Percentiles rank a stretch among this genome's conserved stretches.
phyloP scores from a whole-genome alignment of 2,329 filamentous ascomycete species.

The Pyricularia sp. region DNA sequence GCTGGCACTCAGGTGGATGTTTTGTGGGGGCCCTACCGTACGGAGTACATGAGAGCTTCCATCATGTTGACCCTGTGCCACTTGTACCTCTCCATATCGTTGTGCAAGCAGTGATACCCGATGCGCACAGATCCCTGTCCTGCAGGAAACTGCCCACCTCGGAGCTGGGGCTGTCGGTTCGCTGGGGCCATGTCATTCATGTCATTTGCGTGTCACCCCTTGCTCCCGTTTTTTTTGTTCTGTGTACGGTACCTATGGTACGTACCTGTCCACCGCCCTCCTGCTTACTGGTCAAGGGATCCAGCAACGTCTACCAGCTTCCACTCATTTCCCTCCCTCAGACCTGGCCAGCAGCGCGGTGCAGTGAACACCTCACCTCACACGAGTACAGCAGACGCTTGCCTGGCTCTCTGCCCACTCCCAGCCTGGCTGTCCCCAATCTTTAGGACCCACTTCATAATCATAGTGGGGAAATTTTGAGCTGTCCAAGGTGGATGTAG shows the following conservation, averaged over 20 bases:
- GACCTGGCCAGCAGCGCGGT: background rate
- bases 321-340: constrained; percentile 4
- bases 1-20: background rate
- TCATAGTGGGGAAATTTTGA: background rate
- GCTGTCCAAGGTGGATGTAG: background rate
- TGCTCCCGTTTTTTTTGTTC: background rate
- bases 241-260: background rate
- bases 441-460: background rate
- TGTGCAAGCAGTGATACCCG: background rate
- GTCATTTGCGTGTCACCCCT: constrained; percentile 4
- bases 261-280: background rate
- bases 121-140: background rate
- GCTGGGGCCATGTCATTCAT: constrained; percentile 5
- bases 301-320: constrained; percentile 2
- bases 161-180: background rate
- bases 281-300: constrained; percentile 1
- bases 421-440: background rate
- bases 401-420: background rate
- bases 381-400: constrained; percentile 6
- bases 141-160: background rate
- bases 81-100: background rate
- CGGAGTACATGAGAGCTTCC: background rate
- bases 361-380: constrained; percentile 1
- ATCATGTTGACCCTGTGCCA: background rate
- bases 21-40: background rate